Evolutionary conservation across 192 early-diverging fungal genomes (phyloP), one percentile per base, ranked within the genome.

Genomic region (Entophlyctis helioformis): DNA sequence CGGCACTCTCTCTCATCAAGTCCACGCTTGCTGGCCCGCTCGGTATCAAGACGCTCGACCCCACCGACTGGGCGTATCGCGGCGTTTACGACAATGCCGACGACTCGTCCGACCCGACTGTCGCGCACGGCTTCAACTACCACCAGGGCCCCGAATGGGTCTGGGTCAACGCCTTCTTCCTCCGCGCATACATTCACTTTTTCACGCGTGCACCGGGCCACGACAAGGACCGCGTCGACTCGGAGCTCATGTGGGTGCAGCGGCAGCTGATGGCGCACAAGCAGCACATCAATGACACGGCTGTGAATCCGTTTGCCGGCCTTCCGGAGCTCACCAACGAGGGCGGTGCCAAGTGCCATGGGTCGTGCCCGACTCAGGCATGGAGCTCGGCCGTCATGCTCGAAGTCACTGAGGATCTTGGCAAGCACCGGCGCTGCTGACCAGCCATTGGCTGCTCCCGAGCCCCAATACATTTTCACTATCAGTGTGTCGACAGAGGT

Each of bases 101-200:
- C 57, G 89, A 98, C 49, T 80, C 81, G 12, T 57, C 60, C 36
- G 93, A 98, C 48, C 61, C 79, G 8, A 64, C 78, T 10, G 74
- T 94, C 1, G 93, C 96, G 2, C 94, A 98, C 49, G 96, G 96
- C 16, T 85, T 86, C 63, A 98, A 98, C 55, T 98, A 98, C 57
- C 93, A 98, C 48, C 86, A 96, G 59, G 96, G 92, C 24, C 89
- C 89, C 42, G 96, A 98, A 81, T 98, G 96, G 96, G 67, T 97
- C 12, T 98, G 90, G 89, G 67, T 72, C 18, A 81, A 80, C 1
- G 90, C 87, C 2, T 91, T 81, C 70, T 97, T 86, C 56, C 68
- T 97, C 43, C 80, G 83, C 10, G 87, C 96, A 3, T 89, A 82
- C 42, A 48, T 88, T 12, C 50, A 78, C 27, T 90, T 96, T 45